phyloP scores from a whole-genome alignment of 2,329 filamentous ascomycete genomes.

The Lachnellula occidentalis region DNA sequence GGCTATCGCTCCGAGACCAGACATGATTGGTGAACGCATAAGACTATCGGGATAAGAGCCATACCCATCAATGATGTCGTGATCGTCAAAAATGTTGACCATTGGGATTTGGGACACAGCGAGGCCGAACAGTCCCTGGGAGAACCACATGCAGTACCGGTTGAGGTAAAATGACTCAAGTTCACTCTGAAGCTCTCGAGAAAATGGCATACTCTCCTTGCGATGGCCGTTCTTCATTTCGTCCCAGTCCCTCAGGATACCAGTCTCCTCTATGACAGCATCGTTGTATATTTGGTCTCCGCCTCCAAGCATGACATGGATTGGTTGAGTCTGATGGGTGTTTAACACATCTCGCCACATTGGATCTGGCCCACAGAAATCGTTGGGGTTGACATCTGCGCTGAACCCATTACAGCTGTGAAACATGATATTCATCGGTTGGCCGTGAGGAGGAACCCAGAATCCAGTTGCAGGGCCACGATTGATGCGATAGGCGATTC shows the following conservation, averaged over 20 bases:
- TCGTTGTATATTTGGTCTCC: constrained; percentile 98
- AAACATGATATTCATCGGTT: constrained; percentile 99
- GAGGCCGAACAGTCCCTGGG: constrained; percentile 87
- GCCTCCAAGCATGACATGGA: constrained; percentile 97
- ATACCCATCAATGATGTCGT: constrained; percentile 86
- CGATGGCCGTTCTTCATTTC: constrained; percentile 71
- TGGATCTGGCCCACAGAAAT: constrained; percentile 87
- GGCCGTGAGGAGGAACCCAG: constrained; percentile 80
- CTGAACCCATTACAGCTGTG: constrained; percentile 97
- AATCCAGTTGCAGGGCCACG: constrained; percentile 82
- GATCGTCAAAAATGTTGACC: constrained; percentile 97
- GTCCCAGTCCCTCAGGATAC: constrained; percentile 78
- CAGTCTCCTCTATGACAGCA: constrained; percentile 67
- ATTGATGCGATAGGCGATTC: constrained; percentile 95
- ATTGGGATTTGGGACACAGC: constrained; percentile 93
- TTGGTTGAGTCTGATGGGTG: constrained; percentile 81
- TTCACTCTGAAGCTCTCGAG: constrained; percentile 76
- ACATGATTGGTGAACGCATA: constrained; percentile 86
- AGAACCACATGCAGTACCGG: constrained; percentile 92
- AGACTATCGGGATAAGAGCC: constrained; percentile 90
- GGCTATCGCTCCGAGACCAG: constrained; percentile 80
- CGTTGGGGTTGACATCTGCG: constrained; percentile 66
- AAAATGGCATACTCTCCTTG: constrained; percentile 76
- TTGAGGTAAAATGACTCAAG: constrained; percentile 84
- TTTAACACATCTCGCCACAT: constrained; percentile 96